These are phyloP conservation scores for Xylariaceae sp. DNA, from an alignment of 2,329 filamentous ascomycete species.

Conservation along the genomic window DNA sequence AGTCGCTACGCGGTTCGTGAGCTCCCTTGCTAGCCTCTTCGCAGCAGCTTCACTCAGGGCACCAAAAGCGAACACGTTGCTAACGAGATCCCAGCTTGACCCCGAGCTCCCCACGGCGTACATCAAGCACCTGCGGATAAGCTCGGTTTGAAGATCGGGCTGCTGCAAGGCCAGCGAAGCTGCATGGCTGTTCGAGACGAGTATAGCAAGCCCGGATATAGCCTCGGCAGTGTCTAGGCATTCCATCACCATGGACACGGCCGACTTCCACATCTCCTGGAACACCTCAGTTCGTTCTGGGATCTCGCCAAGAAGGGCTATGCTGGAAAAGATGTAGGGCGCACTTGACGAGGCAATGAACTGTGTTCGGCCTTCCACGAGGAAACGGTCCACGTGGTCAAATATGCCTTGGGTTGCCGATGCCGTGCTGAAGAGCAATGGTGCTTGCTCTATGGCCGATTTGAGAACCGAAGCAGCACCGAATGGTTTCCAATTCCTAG, in stretches of 20 bases:
- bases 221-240: constrained; percentile 26
- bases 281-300: constrained; percentile 35
- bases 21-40: constrained; percentile 31
- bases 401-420: constrained; percentile 33
- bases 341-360: constrained; percentile 66
- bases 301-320: constrained; percentile 51
- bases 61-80: constrained; percentile 41
- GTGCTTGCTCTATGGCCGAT: constrained; percentile 36
- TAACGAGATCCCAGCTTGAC: constrained; percentile 41
- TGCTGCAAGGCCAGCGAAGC: constrained; percentile 35
- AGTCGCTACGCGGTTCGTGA: constrained; percentile 22
- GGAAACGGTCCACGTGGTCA: constrained; percentile 42
- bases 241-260: constrained; percentile 38
- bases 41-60: constrained; percentile 34
- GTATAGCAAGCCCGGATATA: constrained; percentile 34
- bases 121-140: constrained; percentile 38
- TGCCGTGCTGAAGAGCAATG: constrained; percentile 36
- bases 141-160: constrained; percentile 41
- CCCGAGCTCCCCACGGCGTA: constrained; percentile 32
- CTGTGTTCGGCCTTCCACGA: constrained; percentile 49
- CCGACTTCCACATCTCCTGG: constrained; percentile 39
- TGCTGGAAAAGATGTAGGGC: constrained; percentile 57
- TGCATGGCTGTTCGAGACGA: constrained; percentile 43
- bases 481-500: constrained; percentile 52
- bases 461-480: constrained; percentile 46